Evolutionary conservation across 2,329 filamentous ascomycete genomes (phyloP).

Genomic region (Penicillium sp.): DNA sequence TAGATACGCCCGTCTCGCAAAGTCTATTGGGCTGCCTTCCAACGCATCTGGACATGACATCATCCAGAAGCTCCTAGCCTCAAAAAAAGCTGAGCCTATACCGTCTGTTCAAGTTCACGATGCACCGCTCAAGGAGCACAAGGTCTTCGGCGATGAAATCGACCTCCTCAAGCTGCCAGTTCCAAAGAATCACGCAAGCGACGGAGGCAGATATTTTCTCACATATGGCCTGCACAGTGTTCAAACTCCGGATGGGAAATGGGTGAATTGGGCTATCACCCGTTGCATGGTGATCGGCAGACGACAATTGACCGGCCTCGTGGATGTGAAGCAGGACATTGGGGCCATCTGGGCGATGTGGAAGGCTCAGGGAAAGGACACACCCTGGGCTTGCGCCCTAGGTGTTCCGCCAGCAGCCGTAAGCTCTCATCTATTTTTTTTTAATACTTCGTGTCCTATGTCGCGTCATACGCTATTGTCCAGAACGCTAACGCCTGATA

Average conservation of each 20-base stretch:
- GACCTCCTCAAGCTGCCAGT: constrained; percentile 20
- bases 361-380: constrained; percentile 21
- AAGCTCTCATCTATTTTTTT: too few species aligned
- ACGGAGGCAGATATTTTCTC: constrained; percentile 18
- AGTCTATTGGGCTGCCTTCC: constrained; percentile 15
- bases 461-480: too few species aligned
- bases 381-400: constrained; percentile 22
- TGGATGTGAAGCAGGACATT: constrained; percentile 23
- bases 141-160: constrained; percentile 22
- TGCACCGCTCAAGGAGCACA: constrained; percentile 19
- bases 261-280: constrained; percentile 24
- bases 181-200: constrained; percentile 18
- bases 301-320: constrained; percentile 14
- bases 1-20: constrained; percentile 16
- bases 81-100: constrained; percentile 11
- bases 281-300: constrained; percentile 19
- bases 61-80: constrained; percentile 14
- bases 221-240: constrained; percentile 23
- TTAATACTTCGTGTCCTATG: too few species aligned
- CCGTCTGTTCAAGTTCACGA: constrained; percentile 11
- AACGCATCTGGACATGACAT: constrained; percentile 16
- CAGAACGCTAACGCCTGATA: too few species aligned
- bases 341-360: constrained; percentile 19
- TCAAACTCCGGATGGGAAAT: constrained; percentile 19
- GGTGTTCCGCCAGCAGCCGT: constrained; percentile 22